Evolutionary conservation across 768 basidiomycete genomes (phyloP), one percentile per base, ranked within the genome.

Genomic region (Lactarius vividus): DNA sequence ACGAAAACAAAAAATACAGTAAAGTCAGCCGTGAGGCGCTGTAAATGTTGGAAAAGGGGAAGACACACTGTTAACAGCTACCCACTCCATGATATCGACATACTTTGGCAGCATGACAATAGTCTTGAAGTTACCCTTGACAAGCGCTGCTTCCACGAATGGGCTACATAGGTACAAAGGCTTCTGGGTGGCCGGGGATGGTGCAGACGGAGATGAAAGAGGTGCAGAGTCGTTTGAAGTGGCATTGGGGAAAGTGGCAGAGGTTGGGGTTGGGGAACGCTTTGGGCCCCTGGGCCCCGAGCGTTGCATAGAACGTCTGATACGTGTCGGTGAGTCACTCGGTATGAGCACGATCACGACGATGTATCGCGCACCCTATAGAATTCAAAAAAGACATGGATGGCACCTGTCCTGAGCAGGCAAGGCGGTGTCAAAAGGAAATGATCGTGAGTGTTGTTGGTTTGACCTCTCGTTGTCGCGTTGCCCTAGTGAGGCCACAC

Each of bases 61-160:
- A 26, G 15, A 66, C 70, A 44, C 72, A 96, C 95, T 85, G 73
- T 96, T 96, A 52, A 94, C 90, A 13, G 94, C 95, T 33, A 96
- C 95, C 95, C 95, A 97, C 74, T 97, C 95, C 84, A 94, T 96
- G 64, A 93, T 88, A 74, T 96, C 94, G 33, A 92, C 89, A 71
- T 96, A 97, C 75, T 96, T 97, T 8, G 96, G 96, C 61, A 94
- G 83, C 78, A 94, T 91, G 64, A 98, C 95, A 72, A 98, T 98
- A 3, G 95, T 97, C 80, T 96, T 98, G 82, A 97, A 98, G 77
- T 95, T 97, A 28, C 96, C 96, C 76, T 96, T 98, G 65, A 98
- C 96, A 53, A 98, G 83, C 0, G 96, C 94, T 2, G 94, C 90
- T 71, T 96, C 95, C 62, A 91, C 93, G 75, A 98, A 98, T 3